Percentiles rank a stretch among this genome's conserved stretches.
These are phyloP conservation scores for Penicillium sp. DNA, from an alignment of 2,329 filamentous ascomycete genomes.

Conservation along the genomic window DNA sequence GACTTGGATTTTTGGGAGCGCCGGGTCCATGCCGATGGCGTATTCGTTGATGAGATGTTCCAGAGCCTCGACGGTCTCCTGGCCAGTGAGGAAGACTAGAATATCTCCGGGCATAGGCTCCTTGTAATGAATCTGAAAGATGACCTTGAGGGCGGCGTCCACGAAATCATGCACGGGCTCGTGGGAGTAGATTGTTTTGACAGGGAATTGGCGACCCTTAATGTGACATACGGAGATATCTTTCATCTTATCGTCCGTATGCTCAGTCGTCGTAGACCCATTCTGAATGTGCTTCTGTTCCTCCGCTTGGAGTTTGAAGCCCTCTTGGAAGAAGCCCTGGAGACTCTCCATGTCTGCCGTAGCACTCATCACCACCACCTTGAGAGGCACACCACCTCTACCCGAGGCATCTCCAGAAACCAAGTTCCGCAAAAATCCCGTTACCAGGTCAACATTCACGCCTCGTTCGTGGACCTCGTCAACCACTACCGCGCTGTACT, in stretches of 20 bases:
- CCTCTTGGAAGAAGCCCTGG: conserved; percentile 69
- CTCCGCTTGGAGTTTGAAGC: conserved; percentile 19
- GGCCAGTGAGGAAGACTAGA: conserved; percentile 87
- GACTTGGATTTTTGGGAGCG: conserved; percentile 70
- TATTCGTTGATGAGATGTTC: conserved; percentile 83
- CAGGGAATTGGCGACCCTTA: conserved; percentile 84
- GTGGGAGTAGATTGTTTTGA: conserved; percentile 75
- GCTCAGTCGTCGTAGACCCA: conserved; percentile 12
- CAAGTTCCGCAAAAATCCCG: conserved; percentile 85
- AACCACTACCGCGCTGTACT: conserved; percentile 89
- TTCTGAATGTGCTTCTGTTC: conserved; percentile 15
- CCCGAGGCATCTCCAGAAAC: conserved; percentile 62
- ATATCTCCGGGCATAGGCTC: conserved; percentile 94
- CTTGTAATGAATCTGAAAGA: conserved; percentile 84
- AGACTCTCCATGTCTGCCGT: conserved; percentile 87
- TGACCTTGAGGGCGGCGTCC: conserved; percentile 76
- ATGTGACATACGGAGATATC: conserved; percentile 67
- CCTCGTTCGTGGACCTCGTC: conserved; percentile 98
- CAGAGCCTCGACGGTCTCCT: conserved; percentile 86
- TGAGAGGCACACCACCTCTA: conserved; percentile 74
- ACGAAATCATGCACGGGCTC: conserved; percentile 79
- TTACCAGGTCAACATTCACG: conserved; percentile 87
- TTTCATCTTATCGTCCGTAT: conserved; percentile 49
- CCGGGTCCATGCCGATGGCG: conserved; percentile 70
- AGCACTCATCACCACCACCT: conserved; percentile 95